Evolutionary conservation across 306 rosid species (phyloP).

Genomic region (Canavalia ensiformis): DNA sequence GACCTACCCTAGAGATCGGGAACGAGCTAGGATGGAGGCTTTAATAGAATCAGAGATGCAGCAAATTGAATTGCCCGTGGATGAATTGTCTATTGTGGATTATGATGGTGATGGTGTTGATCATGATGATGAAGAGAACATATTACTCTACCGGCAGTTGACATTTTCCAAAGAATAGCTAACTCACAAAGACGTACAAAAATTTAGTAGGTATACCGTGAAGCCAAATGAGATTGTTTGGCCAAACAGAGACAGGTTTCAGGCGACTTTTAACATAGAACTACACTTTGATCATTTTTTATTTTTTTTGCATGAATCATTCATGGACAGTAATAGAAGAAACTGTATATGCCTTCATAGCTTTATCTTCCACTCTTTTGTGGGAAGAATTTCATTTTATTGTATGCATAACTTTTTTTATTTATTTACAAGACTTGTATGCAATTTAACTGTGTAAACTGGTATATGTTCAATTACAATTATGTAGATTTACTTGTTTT

Average conservation of each 20-base stretch:
- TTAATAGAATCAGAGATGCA: slow-evolving; percentile 78
- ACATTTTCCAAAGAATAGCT: slow-evolving; percentile 57
- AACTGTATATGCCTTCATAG: slow-evolving; percentile 37
- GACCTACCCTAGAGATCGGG: slow-evolving; percentile 89
- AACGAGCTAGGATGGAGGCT: slow-evolving; percentile 74
- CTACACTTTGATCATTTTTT: slow-evolving; percentile 12
- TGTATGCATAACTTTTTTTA: neutral
- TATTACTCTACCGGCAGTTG: slow-evolving; percentile 63
- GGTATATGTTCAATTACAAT: slow-evolving; percentile 4
- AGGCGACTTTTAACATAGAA: slow-evolving; percentile 1
- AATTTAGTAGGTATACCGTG: neutral
- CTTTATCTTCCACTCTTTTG: slow-evolving; percentile 11
- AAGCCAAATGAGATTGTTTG: neutral
- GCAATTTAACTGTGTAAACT: slow-evolving; percentile 27
- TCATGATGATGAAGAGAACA: slow-evolving; percentile 69
- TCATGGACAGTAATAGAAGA: neutral
- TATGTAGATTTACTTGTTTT: slow-evolving; percentile 33
- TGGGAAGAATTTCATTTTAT: slow-evolving; percentile 1
- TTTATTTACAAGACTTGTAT: neutral
- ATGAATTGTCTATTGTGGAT: slow-evolving; percentile 58
- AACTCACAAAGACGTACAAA: slow-evolving; percentile 10
- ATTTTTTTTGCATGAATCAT: neutral
- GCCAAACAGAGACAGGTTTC: slow-evolving; percentile 14
- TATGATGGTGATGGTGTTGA: slow-evolving; percentile 60
- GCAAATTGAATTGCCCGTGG: slow-evolving; percentile 48